Conservation (phyloP, 495 filamentous ascomycete genomes). For the Pseudomonodictys pantanalensis region DNA sequence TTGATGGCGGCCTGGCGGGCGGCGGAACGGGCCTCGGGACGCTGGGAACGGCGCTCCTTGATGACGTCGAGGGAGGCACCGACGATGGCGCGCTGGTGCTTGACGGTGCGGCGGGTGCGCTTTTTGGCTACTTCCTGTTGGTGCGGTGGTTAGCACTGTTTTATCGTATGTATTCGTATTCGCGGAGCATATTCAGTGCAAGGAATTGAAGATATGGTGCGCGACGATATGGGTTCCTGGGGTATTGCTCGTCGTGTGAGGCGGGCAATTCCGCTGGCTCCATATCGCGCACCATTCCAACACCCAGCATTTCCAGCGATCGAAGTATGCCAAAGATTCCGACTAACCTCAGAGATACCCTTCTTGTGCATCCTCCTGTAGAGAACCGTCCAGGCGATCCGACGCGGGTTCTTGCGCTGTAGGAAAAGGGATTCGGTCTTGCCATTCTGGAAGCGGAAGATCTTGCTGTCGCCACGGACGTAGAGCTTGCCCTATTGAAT, state of each 20-base stretch:
- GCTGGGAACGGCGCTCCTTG: slow-evolving; percentile 93
- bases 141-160: slow-evolving; percentile 9
- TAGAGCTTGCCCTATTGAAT: slow-evolving; percentile 85
- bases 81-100: slow-evolving; percentile 97
- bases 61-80: slow-evolving; percentile 98
- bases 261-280: neutral
- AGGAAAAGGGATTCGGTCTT: slow-evolving; percentile 99
- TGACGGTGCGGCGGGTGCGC: slow-evolving; percentile 95
- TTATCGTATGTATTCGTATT: neutral
- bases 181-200: neutral
- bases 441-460: slow-evolving; percentile 99
- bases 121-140: slow-evolving; percentile 98
- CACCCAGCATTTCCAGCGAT: neutral
- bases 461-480: slow-evolving; percentile 98
- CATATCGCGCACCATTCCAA: neutral
- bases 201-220: neutral
- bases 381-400: slow-evolving; percentile 97
- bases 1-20: slow-evolving; percentile 89
- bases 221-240: neutral
- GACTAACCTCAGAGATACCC: slow-evolving; percentile 98
- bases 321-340: slow-evolving; percentile 7
- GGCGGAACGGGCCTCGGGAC: slow-evolving; percentile 91
- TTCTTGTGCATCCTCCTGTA: slow-evolving; percentile 99
- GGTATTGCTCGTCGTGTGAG: neutral
- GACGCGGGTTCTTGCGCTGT: slow-evolving; percentile 99